These are phyloP conservation scores for Colletotrichum echinochloae DNA, from an alignment of 2,329 filamentous ascomycete species.

Conservation along the genomic window DNA sequence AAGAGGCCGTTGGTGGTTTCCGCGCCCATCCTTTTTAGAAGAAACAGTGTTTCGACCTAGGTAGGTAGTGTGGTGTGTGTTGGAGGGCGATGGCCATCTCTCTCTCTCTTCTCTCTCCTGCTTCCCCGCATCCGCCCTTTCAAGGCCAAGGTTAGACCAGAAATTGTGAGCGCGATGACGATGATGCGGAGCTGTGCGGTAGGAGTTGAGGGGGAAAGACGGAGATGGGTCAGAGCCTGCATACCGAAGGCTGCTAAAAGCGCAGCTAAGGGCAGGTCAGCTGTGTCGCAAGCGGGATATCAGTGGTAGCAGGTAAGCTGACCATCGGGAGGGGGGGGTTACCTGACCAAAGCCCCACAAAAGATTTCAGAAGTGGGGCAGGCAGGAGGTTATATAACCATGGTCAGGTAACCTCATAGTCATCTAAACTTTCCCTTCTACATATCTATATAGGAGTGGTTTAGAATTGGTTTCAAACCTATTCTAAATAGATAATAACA, in stretches of 20 bases:
- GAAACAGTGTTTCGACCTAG: not conserved
- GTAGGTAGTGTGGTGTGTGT: not conserved
- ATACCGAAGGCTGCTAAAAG: slow-evolving; percentile 5
- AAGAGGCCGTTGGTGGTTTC: slow-evolving; percentile 4
- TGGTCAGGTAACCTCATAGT: no score
- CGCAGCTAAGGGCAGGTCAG: slow-evolving; percentile 13
- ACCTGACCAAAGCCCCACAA: no score
- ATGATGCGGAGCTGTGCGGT: slow-evolving; percentile 17
- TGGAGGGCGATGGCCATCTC: not conserved
- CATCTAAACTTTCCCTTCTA: no score
- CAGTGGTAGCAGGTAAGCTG: no score
- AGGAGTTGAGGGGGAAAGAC: slow-evolving; percentile 1
- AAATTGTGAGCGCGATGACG: slow-evolving; percentile 16
- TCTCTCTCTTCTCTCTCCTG: not conserved
- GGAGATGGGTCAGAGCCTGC: slow-evolving; percentile 1
- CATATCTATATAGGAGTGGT: no score
- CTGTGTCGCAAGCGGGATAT: not conserved
- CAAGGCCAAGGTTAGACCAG: slow-evolving; percentile 6
- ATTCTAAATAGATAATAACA: no score
- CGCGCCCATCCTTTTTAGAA: no score
- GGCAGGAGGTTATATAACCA: no score
- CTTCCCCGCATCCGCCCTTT: slow-evolving; percentile 23
- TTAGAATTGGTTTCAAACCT: no score
- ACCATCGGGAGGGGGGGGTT: no score
- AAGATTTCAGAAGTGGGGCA: no score